Base-by-base conservation (phyloP, 2,329 filamentous ascomycete genomes). In the Gyromitra esculenta region DNA sequence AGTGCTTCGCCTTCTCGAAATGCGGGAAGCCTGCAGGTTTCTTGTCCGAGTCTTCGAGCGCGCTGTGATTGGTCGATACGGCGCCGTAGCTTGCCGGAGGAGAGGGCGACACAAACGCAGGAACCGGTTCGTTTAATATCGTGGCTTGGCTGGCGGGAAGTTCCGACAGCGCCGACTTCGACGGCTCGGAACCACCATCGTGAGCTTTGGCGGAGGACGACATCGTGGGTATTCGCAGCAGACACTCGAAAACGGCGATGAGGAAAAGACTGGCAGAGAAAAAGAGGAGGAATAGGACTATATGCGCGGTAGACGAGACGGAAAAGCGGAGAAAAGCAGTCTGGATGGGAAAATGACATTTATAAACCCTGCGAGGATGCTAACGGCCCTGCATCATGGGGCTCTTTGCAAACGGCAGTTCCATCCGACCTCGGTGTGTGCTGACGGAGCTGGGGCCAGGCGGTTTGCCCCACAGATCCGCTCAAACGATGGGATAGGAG, bases 361-460 rank as follows among this genome's bases (percentile, higher is more conserved):
- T 35, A n/a, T 64, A 48, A n/a, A 41, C 43, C 60, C 50, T 48
- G 43, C 41, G 5, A 45, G 18, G n/a, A 35, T 11, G 31, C 25
- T 18, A 52, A 52, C 25, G 63, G 41, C 41, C 66, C 65, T 68
- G 39, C 52, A 69, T 69, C 66, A 69, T 69, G 66, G 66, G 66
- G 66, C 25, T 50, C n/a, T 21, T 39, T 41, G 15, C 31, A 35
- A 35, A 5, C 6, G 67, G 56, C 43, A 70, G 56, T 15, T 39
- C n/a, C n/a, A 70, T 54, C 21, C 56, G 66, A 9, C n/a, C 18
- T 39, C 15, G n/a, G 25, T 2, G 37, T 48, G 48, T 35, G 37
- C 37, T 21, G 3, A 18, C 35, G 15, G 25, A 31, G 21, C 25
- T 9, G 15, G 6, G 48, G 15, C n/a, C 15, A 25, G 5, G 48